phyloP scores from a whole-genome alignment of 106 monocot species.

The Hemerocallis citrina region DNA sequence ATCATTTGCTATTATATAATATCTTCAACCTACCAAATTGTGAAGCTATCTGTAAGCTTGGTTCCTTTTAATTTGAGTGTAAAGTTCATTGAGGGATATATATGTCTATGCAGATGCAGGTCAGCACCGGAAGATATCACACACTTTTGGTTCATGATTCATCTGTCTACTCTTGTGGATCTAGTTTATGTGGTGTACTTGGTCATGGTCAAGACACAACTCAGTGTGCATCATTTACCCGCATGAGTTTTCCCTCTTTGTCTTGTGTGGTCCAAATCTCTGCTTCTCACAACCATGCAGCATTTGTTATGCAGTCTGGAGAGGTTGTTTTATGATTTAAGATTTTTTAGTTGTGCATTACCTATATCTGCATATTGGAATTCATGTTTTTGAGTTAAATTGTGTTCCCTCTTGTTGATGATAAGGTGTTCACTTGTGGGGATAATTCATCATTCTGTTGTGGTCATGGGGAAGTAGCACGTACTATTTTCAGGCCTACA shows the following conservation, averaged over 20 bases:
- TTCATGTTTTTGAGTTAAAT: not conserved
- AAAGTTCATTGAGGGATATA: not conserved
- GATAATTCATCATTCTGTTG: constrained; percentile 98
- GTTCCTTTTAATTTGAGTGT: not conserved
- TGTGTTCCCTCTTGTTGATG: not conserved
- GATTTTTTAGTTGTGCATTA: not conserved
- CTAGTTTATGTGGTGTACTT: constrained; percentile 96
- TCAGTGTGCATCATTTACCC: constrained; percentile 68
- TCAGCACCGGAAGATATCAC: constrained; percentile 87
- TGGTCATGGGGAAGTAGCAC: constrained; percentile 87
- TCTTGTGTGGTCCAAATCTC: constrained; percentile 70
- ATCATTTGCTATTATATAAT: no score
- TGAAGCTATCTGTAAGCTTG: not conserved
- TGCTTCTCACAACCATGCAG: constrained; percentile 91
- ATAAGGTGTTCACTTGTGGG: constrained; percentile 92
- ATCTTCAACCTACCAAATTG: no score
- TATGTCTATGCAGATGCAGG: constrained; percentile 68
- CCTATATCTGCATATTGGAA: not conserved
- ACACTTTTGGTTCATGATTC: constrained; percentile 75
- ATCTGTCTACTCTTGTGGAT: constrained; percentile 91
- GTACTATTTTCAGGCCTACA: constrained; percentile 77
- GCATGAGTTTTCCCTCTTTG: constrained; percentile 57
- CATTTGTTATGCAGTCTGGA: constrained; percentile 87
- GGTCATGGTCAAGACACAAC: constrained; percentile 92
- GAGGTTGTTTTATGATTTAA: constrained; percentile 53